phyloP scores from a whole-genome alignment of 768 basidiomycete genomes.

The Lactarius vividus region DNA sequence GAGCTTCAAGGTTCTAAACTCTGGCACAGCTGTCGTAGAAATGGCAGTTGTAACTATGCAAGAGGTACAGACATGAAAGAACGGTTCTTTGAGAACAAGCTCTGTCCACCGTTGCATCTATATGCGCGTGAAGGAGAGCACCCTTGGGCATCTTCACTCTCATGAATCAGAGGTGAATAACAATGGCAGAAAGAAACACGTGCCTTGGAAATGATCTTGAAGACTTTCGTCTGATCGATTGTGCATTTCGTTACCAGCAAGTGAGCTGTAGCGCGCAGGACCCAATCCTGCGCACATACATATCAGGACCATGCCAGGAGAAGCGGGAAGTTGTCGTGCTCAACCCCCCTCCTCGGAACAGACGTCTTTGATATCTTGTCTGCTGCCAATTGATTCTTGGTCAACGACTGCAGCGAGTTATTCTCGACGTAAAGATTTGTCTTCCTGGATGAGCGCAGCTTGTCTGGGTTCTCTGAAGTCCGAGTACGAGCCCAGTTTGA shows the following conservation, averaged over 20 bases:
- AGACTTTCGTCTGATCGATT: slow-evolving; percentile 61
- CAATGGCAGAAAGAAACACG: slow-evolving; percentile 3
- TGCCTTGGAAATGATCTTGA: slow-evolving; percentile 60
- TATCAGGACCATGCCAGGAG: slow-evolving; percentile 78
- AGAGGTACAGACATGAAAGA: slow-evolving; percentile 56
- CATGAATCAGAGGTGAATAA: not conserved
- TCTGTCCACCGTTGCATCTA: slow-evolving; percentile 68
- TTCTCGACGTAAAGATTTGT: slow-evolving; percentile 30
- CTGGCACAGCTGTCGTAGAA: slow-evolving; percentile 46
- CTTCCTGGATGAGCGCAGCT: slow-evolving; percentile 31
- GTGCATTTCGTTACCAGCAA: slow-evolving; percentile 46
- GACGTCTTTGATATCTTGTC: slow-evolving; percentile 56
- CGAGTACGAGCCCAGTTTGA: not conserved
- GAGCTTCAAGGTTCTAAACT: slow-evolving; percentile 47
- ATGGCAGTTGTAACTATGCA: slow-evolving; percentile 41
- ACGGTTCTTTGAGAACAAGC: slow-evolving; percentile 54
- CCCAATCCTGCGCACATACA: slow-evolving; percentile 37
- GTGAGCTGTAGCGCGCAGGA: slow-evolving; percentile 19
- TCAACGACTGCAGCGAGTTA: slow-evolving; percentile 14
- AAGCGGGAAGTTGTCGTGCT: slow-evolving; percentile 51
- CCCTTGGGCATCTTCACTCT: slow-evolving; percentile 72
- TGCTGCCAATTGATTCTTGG: slow-evolving; percentile 47
- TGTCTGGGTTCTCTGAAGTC: slow-evolving; percentile 16
- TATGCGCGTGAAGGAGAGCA: slow-evolving; percentile 67
- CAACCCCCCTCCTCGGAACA: slow-evolving; percentile 52